These are phyloP conservation scores for Dictyostelium intermedium DNA, from an alignment of 78 protist species.

Conservation along the genomic window DNA sequence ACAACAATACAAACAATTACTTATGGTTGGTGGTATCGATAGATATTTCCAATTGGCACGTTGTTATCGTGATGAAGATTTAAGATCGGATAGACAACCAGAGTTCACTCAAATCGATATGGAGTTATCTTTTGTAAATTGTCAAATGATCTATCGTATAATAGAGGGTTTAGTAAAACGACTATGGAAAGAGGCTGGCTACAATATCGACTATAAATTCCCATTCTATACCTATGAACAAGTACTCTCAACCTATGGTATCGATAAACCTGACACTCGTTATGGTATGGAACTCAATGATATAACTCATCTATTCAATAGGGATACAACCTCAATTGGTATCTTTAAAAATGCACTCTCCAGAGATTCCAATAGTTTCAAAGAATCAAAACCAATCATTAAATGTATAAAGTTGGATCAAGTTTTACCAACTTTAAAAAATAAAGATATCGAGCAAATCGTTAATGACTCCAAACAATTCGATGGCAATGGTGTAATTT, in stretches of 20 bases:
- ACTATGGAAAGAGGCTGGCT: constrained; percentile 58
- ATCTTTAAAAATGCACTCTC: background rate
- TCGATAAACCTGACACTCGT: constrained; percentile 88
- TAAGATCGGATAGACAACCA: constrained; percentile 93
- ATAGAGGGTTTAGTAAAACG: constrained; percentile 57
- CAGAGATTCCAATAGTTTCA: background rate
- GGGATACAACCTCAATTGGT: background rate
- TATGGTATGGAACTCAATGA: constrained; percentile 66
- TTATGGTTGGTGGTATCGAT: constrained; percentile 92
- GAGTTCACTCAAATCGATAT: constrained; percentile 95
- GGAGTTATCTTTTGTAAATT: constrained; percentile 84
- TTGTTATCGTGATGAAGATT: constrained; percentile 93
- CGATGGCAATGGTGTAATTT: background rate
- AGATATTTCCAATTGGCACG: constrained; percentile 93
- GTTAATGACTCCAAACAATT: background rate
- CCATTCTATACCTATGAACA: constrained; percentile 21
- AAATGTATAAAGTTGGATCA: constrained; percentile 45
- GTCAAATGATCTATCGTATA: constrained; percentile 40
- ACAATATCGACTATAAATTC: background rate
- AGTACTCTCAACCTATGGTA: constrained; percentile 71
- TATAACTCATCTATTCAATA: background rate
- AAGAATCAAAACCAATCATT: constrained; percentile 34
- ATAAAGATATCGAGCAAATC: constrained; percentile 22
- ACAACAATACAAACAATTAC: constrained; percentile 92
- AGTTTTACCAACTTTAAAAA: background rate